Evolutionary conservation across 2,329 filamentous ascomycete genomes (phyloP), one percentile per base, ranked within the genome.

Genomic region (Cordyceps farinosa): DNA sequence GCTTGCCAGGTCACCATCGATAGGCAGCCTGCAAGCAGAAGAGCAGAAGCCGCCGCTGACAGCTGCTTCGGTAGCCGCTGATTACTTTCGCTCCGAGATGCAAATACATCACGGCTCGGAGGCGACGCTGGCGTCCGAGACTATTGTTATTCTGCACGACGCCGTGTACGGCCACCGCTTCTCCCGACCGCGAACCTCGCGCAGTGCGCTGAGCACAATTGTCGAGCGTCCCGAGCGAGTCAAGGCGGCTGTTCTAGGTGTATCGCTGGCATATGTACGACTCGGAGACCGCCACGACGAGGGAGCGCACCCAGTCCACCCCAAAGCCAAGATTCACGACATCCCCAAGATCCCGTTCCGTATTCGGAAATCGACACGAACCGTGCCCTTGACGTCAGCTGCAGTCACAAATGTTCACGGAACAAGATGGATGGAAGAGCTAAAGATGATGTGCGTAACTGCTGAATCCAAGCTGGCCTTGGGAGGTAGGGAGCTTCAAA

Each of bases 121-220:
- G 11, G 73, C 76, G 2, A 74, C 75, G 9, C 71, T 75, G 32
- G 67, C 77, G 40, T 76, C 84, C 11, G 80, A 92, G 65, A 92
- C 92, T 0, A 77, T 96, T 5, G 92, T 98, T 53, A 84, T 99
- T 36, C 79, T 99, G 2, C 92, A 98, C 70, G 95, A 99, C 77
- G 88, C 90, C 60, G 97, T 94, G 76, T 99, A 98, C 73, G 93
- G 94, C 30, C 95, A 99, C 77, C 88, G 92, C 29, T 99, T 88
- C 75, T 91, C 93, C 11, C 85, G 95, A 51, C 92, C 92, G 4
- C 88, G 90, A 69, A 89, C 92, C 1, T 89, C 87, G 29, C 89
- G 89, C 70, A 83, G 80, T 51, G 84, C 84, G 17, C 82, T 98
- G 1, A 86, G 81, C 70, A 90, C 88, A 63, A 97, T 99, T 67